Evolutionary conservation across 345 rosid species (phyloP), one percentile per base, ranked within the genome.

Genomic region (Ricinus communis): DNA sequence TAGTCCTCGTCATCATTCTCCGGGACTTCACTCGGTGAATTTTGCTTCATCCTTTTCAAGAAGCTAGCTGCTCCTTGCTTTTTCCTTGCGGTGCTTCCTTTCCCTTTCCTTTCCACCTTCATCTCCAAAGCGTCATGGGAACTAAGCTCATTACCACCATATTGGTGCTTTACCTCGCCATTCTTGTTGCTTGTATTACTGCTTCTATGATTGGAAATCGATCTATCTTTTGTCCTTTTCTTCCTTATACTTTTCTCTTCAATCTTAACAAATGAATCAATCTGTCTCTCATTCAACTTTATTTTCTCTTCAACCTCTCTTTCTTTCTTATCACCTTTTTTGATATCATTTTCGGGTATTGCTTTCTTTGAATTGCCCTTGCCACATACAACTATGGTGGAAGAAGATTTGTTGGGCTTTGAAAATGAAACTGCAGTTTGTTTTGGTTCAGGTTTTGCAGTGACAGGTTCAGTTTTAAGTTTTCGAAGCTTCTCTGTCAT

Each of bases 11-110:
- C 73, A 0, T 54, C 79, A 1, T 74, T 66, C 33, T 70, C 76
- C 3, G 51, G 52, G 22, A 46, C 69, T 24, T 68, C 65, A 31
- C 79, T 75, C 0, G 84, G 81, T 1, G 86, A 82, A 62, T 83
- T 83, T 65, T 85, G 89, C 81, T 79, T 85, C 80, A 83, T 85
- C 58, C 87, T 75, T 74, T 71, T 81, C 79, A 85, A 62, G 74
- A 86, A 86, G 22, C 84, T 78, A 0, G 89, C 87, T 1, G 77
- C 87, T 6, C 84, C 82, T 77, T 71, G 76, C 71, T 61, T 83
- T 68, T 86, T 86, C 74, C 54, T 81, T 13, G 53, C 56, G 25
- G 62, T 28, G 25, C 45, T 78, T 55, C 77, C 85, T 66, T 72
- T 86, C 77, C 77, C 85, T 66, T 72, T 86, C 77, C 70, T 77